Conservation (phyloP, 306 rosid genomes). For the Castanopsis chinensis region DNA sequence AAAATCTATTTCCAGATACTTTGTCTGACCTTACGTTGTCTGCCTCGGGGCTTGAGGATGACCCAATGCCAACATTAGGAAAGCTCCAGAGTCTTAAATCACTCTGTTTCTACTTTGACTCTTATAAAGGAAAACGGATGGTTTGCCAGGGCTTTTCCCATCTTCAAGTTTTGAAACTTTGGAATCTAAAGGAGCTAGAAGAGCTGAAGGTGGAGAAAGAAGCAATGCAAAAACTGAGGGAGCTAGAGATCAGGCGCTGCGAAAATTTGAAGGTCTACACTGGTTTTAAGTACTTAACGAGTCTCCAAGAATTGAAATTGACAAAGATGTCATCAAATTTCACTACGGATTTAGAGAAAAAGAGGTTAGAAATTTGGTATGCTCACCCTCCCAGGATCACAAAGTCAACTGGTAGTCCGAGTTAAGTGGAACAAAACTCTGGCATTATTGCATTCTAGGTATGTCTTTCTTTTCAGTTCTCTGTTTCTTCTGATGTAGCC, state of each 20-base stretch:
- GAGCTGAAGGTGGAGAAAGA: too few species aligned
- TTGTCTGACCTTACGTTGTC: conserved; percentile 21
- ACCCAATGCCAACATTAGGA: conserved; percentile 4
- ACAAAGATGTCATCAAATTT: neutral
- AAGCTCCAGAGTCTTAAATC: neutral
- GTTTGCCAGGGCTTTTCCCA: conserved; percentile 8
- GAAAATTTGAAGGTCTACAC: neutral
- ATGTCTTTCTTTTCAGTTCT: too few species aligned
- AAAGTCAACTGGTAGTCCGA: too few species aligned
- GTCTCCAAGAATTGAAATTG: neutral
- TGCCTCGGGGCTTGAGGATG: neutral
- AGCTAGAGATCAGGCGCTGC: conserved; percentile 35
- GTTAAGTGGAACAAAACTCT: too few species aligned
- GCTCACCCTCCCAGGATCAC: too few species aligned
- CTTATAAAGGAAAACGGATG: conserved; percentile 21
- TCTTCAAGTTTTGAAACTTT: conserved; percentile 35
- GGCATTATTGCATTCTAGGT: too few species aligned
- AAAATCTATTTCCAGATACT: neutral
- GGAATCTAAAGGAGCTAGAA: conserved; percentile 26
- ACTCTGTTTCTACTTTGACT: neutral
- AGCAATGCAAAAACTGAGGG: neutral
- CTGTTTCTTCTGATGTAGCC: too few species aligned
- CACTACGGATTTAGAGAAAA: neutral
- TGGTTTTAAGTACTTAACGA: conserved; percentile 24
- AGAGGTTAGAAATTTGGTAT: too few species aligned